Conservation (phyloP, 2,329 filamentous ascomycete species). For the Epichloe sibirici region DNA sequence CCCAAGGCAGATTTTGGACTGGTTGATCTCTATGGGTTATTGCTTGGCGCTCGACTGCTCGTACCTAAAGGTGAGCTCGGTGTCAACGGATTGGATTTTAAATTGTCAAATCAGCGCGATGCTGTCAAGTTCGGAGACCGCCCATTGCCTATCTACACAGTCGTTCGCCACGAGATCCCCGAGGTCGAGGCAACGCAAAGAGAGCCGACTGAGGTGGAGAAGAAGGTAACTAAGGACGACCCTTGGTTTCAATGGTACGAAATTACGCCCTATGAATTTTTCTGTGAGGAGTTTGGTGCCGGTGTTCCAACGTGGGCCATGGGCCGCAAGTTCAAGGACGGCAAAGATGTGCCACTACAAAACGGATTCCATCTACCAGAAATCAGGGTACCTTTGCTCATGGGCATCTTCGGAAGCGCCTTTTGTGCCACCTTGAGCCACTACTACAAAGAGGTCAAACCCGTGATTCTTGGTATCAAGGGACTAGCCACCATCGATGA, state of each 20-base stretch:
- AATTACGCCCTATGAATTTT: conserved; percentile 87
- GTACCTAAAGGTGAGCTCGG: conserved; percentile 68
- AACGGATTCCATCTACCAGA: conserved; percentile 67
- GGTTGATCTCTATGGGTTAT: conserved; percentile 82
- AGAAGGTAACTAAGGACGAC: conserved; percentile 46
- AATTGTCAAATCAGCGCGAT: conserved; percentile 74
- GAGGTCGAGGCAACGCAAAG: conserved; percentile 29
- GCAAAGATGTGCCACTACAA: conserved; percentile 39
- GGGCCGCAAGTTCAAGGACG: conserved; percentile 68
- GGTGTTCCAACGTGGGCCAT: conserved; percentile 94
- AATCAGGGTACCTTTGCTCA: conserved; percentile 65
- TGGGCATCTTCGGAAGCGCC: conserved; percentile 94
- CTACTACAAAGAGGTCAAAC: conserved; percentile 90
- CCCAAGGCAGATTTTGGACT: conserved; percentile 64
- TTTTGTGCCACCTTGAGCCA: conserved; percentile 94
- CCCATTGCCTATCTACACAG: conserved; percentile 89
- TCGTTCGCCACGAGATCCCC: conserved; percentile 90
- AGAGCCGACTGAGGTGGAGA: conserved; percentile 13
- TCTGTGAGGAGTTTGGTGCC: conserved; percentile 81
- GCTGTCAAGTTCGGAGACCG: conserved; percentile 67
- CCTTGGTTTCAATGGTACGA: conserved; percentile 99
- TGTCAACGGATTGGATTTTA: conserved; percentile 68
- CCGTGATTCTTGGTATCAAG: conserved; percentile 59
- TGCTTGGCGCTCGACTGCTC: conserved; percentile 72
- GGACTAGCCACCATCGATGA: conserved; percentile 70